phyloP scores from a whole-genome alignment of 2,329 filamentous ascomycete species.

The Aspergillus latus region DNA sequence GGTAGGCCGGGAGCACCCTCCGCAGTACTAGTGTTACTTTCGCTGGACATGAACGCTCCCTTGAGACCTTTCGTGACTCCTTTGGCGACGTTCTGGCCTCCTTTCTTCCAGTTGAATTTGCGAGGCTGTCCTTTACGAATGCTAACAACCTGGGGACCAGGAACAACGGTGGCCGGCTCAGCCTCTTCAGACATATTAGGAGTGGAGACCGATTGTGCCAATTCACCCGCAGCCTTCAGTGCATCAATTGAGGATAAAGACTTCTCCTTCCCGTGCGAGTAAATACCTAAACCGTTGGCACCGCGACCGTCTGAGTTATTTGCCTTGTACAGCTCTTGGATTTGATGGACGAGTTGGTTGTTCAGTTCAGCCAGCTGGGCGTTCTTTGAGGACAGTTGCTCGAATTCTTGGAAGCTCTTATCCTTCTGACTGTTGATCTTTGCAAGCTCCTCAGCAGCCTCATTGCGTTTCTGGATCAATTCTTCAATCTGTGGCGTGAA shows the following conservation, averaged over 20 bases:
- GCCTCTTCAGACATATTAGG: constrained; percentile 62
- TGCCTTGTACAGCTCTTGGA: constrained; percentile 88
- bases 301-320: constrained; percentile 52
- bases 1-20: constrained; percentile 33
- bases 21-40: constrained; percentile 47
- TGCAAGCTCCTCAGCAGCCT: constrained; percentile 79
- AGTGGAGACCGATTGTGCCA: constrained; percentile 60
- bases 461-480: constrained; percentile 82
- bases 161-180: constrained; percentile 58
- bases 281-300: constrained; percentile 63
- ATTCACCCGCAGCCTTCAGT: constrained; percentile 49
- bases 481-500: constrained; percentile 76
- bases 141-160: constrained; percentile 89
- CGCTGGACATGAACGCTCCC: constrained; percentile 76
- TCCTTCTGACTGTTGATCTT: constrained; percentile 83
- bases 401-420: constrained; percentile 90
- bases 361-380: constrained; percentile 92
- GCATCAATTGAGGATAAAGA: constrained; percentile 46
- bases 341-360: constrained; percentile 89
- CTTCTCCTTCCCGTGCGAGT: constrained; percentile 55
- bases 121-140: constrained; percentile 91
- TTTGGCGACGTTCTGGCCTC: constrained; percentile 88
- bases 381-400: constrained; percentile 91
- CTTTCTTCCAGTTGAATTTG: constrained; percentile 99
- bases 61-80: constrained; percentile 93